Base-by-base conservation (phyloP, 345 rosid genomes). In the Linum trigynum region DNA sequence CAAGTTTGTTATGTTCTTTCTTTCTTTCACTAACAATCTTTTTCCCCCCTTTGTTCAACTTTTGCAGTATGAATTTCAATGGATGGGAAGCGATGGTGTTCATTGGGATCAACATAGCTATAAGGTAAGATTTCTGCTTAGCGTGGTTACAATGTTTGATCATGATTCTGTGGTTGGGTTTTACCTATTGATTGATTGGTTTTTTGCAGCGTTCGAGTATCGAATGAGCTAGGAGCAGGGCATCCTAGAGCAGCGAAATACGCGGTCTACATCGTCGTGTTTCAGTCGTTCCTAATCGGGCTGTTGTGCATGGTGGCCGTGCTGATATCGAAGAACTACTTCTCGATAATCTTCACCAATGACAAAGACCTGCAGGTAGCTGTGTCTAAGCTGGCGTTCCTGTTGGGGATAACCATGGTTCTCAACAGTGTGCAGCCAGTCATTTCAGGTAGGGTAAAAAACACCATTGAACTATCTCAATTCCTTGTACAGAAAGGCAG, bases 351-450 rank as follows among this genome's bases (percentile, higher is more conserved):
- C 16, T 89, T 84, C 80, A 89, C 96, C 1, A 84, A 48, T 74
- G 84, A 85, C 78, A 40, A 78, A 73, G 71, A 23, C 0, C 51
- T 91, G 62, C 88, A 78, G 69, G 67, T 3, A 0, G 86, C 92
- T 0, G 89, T 79, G 15, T 69, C 92, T 23, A 82, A 76, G 64
- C 78, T 86, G 5, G 90, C 96, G 10, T 78, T 69, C 67, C 84
- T 86, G 39, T 95, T 91, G 1, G 96, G 80, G 23, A 51, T 84
- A 61, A 89, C 95, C 68, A 91, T 89, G 91, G 83, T 89, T 74
- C 83, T 87, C 14, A 91, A 89, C 76, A 86, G 95, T 64, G 81
- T 91, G 2, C 98, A 91, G 74, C 96, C 95, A 2, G 95, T 91
- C 14, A 72, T 91, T 38, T 89, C 96, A 55, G 94, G 97, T 91